These are phyloP conservation scores for Sporothrix inflata DNA, from an alignment of 2,329 filamentous ascomycete genomes.

Conservation along the genomic window DNA sequence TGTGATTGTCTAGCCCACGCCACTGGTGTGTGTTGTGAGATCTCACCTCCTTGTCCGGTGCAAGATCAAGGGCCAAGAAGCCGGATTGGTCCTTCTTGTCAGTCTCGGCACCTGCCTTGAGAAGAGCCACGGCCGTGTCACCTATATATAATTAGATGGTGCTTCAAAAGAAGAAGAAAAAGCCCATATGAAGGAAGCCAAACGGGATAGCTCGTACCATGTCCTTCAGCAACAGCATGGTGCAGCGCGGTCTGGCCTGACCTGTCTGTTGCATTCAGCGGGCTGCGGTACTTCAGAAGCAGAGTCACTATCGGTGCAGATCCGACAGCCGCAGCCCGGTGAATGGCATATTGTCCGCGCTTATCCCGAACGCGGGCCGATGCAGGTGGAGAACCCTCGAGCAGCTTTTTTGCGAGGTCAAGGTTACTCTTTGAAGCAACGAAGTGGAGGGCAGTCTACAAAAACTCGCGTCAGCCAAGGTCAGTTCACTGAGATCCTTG, in stretches of 20 bases:
- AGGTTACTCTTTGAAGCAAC: constrained; percentile 87
- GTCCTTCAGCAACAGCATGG: constrained; percentile 78
- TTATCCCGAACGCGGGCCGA: constrained; percentile 81
- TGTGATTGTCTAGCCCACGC: constrained; percentile 28
- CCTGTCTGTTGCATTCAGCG: constrained; percentile 79
- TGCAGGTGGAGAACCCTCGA: constrained; percentile 70
- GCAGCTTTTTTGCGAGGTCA: constrained; percentile 76
- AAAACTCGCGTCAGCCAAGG: not conserved
- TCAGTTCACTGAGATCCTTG: not conserved
- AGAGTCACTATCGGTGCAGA: constrained; percentile 84
- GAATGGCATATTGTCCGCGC: constrained; percentile 85
- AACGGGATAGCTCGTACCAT: constrained; percentile 53
- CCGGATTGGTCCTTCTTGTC: constrained; percentile 77
- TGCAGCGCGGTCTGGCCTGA: constrained; percentile 88
- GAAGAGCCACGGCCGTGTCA: constrained; percentile 78
- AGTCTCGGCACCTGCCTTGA: constrained; percentile 83
- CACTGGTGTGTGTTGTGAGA: not conserved
- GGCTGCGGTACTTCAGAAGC: constrained; percentile 75
- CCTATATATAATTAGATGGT: constrained; percentile 47
- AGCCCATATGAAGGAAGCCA: not conserved
- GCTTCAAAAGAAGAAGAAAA: not conserved
- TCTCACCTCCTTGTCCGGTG: constrained; percentile 79
- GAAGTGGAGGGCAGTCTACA: constrained; percentile 85
- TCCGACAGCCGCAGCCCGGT: constrained; percentile 88
- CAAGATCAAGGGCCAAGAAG: constrained; percentile 74